Percentiles rank a stretch among this genome's conserved stretches.
Evolutionary conservation across 179 eudicot genomes (phyloP).

Genomic region (Nepenthes alata): DNA sequence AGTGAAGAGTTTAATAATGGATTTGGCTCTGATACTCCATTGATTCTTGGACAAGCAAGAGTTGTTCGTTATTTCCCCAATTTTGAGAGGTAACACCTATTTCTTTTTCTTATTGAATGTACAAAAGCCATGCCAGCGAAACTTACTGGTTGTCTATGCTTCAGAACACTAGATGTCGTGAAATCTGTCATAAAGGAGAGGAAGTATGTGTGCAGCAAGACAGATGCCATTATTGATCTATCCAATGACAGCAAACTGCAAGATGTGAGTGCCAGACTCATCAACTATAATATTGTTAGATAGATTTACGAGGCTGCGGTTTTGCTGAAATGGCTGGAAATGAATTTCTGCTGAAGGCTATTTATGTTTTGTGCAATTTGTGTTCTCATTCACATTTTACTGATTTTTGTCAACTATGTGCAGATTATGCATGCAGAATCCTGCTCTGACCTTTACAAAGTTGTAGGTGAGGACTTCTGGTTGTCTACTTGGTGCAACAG

Average conservation of each 20-base stretch:
- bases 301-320: no score
- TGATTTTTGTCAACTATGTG: constrained; percentile 8
- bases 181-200: constrained; percentile 66
- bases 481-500: constrained; percentile 86
- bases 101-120: constrained; percentile 9
- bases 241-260: constrained; percentile 53
- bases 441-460: constrained; percentile 69
- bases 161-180: constrained; percentile 66
- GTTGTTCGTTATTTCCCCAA: constrained; percentile 78
- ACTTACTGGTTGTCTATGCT: constrained; percentile 17
- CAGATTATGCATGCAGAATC: constrained; percentile 72
- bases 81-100: constrained; percentile 47
- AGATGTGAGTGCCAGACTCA: constrained; percentile 44
- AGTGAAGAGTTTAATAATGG: constrained; percentile 96
- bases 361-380: no score
- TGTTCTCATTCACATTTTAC: no score
- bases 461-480: constrained; percentile 91
- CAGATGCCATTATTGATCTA: constrained; percentile 57
- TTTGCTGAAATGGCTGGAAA: no score
- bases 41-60: constrained; percentile 76
- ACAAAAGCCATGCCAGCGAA: constrained; percentile 5
- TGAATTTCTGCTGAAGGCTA: no score
- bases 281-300: background rate
- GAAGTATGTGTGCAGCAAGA: constrained; percentile 54
- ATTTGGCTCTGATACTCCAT: constrained; percentile 94